Evolutionary conservation across 2,329 filamentous ascomycete species (phyloP), one percentile per base, ranked within the genome.

Genomic region (Acarospora socialis): DNA sequence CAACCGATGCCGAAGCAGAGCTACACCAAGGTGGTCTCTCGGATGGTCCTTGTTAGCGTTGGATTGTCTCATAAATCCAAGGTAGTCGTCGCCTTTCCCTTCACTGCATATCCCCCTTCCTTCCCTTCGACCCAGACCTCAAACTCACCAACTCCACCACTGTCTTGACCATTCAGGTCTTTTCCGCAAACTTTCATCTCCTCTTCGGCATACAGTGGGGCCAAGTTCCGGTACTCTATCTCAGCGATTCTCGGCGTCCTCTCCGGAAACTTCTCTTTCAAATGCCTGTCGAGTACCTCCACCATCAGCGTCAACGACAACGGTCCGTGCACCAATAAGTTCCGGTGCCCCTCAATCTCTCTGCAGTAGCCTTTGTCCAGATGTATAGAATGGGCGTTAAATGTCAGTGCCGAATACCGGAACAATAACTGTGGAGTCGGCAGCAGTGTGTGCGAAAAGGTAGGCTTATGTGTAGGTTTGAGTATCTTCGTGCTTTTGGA

Each of bases 381-480:
- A 56, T 98, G 90, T 44, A 98, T 94, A 10, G 69, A 65, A 55
- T 98, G 90, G 1, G 83, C 82, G 54, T 98, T 98, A 62, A 83
- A 86, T 2, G 81, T 87, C 20, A 98, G 69, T 0, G 84, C 84
- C 13, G 80, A 90, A 62, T 87, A 95, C 36, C 86, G 74, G 59
- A 92, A 93, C 33, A 98, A 72, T 4, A 94, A 68, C 4, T 68
- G 61, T 3, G 70, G 63, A 2, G 76, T 75, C 1, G 84, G 82
- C 0, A 58, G 68, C 15, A 93, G 57, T 0, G 60, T 57, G 43
- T 79, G 63, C 18, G 23, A 39, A 33, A 31, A 38, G 17, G 31
- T 21, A 21, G 46, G 40, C 44, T 34, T 33, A 37, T 35, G 40
- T 46, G 37, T 51, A 63, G 54, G 41, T 46, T 51, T 56, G 21